Evolutionary conservation across 2,329 filamentous ascomycete species (phyloP), one percentile per base, ranked within the genome.

Genomic region (Periconia sp.): DNA sequence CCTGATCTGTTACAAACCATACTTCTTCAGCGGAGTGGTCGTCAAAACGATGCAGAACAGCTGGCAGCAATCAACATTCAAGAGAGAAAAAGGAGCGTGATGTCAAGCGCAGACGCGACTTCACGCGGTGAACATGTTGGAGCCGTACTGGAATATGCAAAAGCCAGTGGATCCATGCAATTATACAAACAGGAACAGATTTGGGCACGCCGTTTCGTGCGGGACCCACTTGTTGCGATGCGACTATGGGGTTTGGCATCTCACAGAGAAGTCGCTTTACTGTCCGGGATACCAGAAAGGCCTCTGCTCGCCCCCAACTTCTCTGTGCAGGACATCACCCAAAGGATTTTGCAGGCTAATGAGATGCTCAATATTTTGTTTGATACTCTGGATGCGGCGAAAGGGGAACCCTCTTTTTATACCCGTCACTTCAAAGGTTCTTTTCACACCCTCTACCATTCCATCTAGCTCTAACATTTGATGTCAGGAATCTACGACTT

Each of bases 201-300:
- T 1, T 77, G 75, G 75, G 58, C 68, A 1, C 69, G 64, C 7
- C 64, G 71, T 2, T 77, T 69, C 51, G 60, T 72, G n/a, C 68
- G 68, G 20, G 76, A 77, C 60, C 65, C 70, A 7, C 45, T 62
- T 19, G 71, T 69, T 2, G 56, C 62, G 3, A 59, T 58, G 40
- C 50, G 44, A 2, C 52, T 76, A 2, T 73, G 68, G 50, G 53
- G 41, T 15, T 23, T 50, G 31, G 14, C 31, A 33, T 33, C 31
- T 14, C 31, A 14, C 7, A 8, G 8, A 8, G 31, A 33, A 14
- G 14, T 33, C 31, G 49, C 35, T 1, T 50, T 74, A 6, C 56
- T 74, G 2, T 63, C 63, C 10, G 64, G 62, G 2, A 59, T 64
- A 15, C 58, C 53, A 15, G 15, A 18, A 6, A 8, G 13, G 15